Base-by-base conservation (phyloP, 495 filamentous ascomycete species). In the Penicillium chermesinum region DNA sequence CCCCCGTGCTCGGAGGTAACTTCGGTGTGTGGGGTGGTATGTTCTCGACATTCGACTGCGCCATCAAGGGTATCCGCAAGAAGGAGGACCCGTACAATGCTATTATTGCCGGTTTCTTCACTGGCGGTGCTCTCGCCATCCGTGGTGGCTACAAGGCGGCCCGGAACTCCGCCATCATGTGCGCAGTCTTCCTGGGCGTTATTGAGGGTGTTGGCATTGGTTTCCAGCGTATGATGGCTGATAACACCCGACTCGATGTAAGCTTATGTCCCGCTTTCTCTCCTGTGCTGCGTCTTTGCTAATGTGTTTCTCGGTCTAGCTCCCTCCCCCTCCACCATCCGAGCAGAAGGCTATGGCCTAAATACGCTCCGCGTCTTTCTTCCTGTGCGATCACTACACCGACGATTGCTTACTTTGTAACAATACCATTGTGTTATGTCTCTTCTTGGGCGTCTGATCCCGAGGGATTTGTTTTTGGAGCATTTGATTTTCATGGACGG, bases 121-220 rank as follows among this genome's bases (percentile, higher is more conserved):
- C 93, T 15, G 93, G 93, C 59, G 94, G 93, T 54, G 73, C 93
- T 12, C 75, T 98, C 15, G 93, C 93, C 17, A 76, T 96, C 38
- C 81, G 93, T 70, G 94, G 93, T 59, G 94, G 93, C 41, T 78
- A 83, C 54, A 88, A 85, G 69, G 88, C 91, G 30, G 87, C 89
- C 15, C 76, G 93, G 51, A 97, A 97, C 71, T 88, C 87, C 30
- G 93, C 94, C 34, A 97, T 98, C 49, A 89, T 89, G 59, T 96
- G 93, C 64, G 93, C 89, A 35, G 87, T 94, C 46, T 76, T 98
- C 61, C 77, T 98, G 14, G 93, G 86, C 8, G 91, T 98, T 37
- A 97, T 98, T 52, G 93, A 98, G 69, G 93, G 93, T 52, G 93
- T 96, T 35, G 91, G 94, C 52, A 97, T 98, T 60, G 93, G 88